Base-by-base conservation (phyloP, 148 eudicot genomes). In the Salicornia ramosissima region DNA sequence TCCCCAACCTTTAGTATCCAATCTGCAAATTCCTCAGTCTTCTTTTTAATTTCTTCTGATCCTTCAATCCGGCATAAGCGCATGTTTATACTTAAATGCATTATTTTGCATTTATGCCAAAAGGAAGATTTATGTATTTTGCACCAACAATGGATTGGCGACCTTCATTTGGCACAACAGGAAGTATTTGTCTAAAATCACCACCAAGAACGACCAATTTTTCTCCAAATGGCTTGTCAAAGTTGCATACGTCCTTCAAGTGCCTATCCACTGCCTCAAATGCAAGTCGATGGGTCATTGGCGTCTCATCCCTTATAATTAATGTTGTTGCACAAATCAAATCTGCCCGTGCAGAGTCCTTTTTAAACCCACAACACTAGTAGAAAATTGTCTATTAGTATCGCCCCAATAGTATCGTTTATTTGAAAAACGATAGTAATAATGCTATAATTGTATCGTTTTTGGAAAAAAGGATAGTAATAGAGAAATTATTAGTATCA, bases 271-370 rank as follows among this genome's bases (percentile, higher is more conserved):
- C 53, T 2, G 45, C 65, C 19, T 57, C 65, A 29, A 70, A 19
- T 12, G 65, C 53, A 10, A 21, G 13, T 40, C 13, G 33, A 18
- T 29, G 25, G 4, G 64, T n/a, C 65, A 58, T 70, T 9, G 73
- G 43, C 0, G 54, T 64, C 72, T 69, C 25, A 42, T 69, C 64
- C 64, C 64, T 36, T 69, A 69, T 68, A 15, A 53, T 53, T 16
- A 68, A 16, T 13, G 42, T 10, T 5, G 59, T 45, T 33, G 19
- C 45, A 5, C 50, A 10, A 24, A 68, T 15, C 19, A 54, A 55
- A 13, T 33, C 61, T 11, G 34, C 62, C 21, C 29, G 45, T 2
- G 13, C 16, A 6, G 49, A 34, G 33, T 55, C 40, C 11, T 68
- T 54, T 6, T 18, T 6, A 22, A 67, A 28, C 1, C 8, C 10